Evolutionary conservation across 2,329 filamentous ascomycete species (phyloP).

Genomic region (Colletotrichum lini): DNA sequence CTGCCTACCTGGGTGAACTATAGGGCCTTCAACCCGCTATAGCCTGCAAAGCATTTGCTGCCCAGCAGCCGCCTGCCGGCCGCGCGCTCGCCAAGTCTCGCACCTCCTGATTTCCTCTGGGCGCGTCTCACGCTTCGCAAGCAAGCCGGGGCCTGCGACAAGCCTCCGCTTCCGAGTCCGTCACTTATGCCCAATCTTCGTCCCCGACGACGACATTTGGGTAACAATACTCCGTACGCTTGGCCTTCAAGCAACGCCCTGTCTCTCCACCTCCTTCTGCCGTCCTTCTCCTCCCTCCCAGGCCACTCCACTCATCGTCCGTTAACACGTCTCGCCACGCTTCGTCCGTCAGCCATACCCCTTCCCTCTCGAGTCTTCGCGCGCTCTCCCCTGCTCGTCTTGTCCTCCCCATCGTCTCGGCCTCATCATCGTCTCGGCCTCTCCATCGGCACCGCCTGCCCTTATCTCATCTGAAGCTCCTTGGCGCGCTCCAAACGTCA

Average conservation of each 20-base stretch:
- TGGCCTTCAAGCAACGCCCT: neutral
- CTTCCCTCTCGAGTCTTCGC: neutral
- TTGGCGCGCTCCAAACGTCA: conserved; percentile 34
- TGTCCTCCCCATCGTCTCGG: neutral
- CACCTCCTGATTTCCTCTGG: conserved; percentile 36
- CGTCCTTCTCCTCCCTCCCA: neutral
- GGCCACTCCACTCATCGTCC: neutral
- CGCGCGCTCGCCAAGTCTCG: conserved; percentile 37
- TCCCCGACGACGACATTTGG: neutral
- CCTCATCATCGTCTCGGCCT: neutral
- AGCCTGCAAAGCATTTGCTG: too few species aligned
- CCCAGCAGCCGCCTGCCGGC: neutral
- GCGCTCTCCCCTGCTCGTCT: conserved; percentile 11
- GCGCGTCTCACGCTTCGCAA: conserved; percentile 33
- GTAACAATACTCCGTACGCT: neutral
- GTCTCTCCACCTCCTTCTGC: conserved; percentile 5
- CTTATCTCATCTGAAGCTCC: conserved; percentile 7
- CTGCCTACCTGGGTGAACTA: neutral
- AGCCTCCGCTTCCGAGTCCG: conserved; percentile 15
- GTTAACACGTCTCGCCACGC: conserved; percentile 8
- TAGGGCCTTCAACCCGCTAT: too few species aligned
- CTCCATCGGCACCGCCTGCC: conserved; percentile 33
- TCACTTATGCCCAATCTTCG: neutral
- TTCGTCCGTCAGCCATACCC: neutral
- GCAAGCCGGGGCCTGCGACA: conserved; percentile 33